Base-by-base conservation (phyloP, 202 grass and related monocot genomes). In the Schoenoplectus triqueter region DNA sequence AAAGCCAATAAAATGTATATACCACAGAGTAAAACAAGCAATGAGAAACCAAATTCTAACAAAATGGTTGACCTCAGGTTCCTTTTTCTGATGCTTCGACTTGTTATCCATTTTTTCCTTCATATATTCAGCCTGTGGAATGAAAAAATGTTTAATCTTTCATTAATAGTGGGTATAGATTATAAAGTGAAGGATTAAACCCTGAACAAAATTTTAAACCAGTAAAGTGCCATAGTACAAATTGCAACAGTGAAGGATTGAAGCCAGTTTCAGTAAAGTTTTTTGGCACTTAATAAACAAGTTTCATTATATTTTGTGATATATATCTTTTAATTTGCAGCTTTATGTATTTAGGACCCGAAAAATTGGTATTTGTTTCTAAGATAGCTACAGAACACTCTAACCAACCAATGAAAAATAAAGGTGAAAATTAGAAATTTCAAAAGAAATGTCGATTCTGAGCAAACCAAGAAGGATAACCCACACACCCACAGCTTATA, bases 101-200 rank as follows among this genome's bases (percentile, higher is more conserved):
- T 83, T 83, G 47, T 39, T 10, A 70, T 83, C 64, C 64, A 69
- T 83, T 83, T n/a, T 69, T 70, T 83, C 50, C 11, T 54, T 83
- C 65, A 49, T 52, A 47, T 66, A 40, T 67, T 48, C 64, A 69
- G 69, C 64, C 65, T 83, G 80, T 9, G 51, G 40, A 80, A 45
- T 80, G 41, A 66, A 21, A 64, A 80, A 66, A 18, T 4, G 64
- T 62, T 2, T 49, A 57, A 79, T 79, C 6, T 80, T 57, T 63
- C 11, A 64, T 63, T 64, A 78, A 42, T 48, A 50, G 59, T 19
- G 6, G 2, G 17, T 81, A 66, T 2, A 62, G 51, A 10, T 13
- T 11, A 55, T 55, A 2, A 55, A 48, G 9, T 50, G 18, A 59
- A 77, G 51, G 21, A 40, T 78, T 57, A 5, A 40, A 51, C 55